Base-by-base conservation (phyloP, 192 early-diverging fungal species). In the Coemansia asiatica region DNA sequence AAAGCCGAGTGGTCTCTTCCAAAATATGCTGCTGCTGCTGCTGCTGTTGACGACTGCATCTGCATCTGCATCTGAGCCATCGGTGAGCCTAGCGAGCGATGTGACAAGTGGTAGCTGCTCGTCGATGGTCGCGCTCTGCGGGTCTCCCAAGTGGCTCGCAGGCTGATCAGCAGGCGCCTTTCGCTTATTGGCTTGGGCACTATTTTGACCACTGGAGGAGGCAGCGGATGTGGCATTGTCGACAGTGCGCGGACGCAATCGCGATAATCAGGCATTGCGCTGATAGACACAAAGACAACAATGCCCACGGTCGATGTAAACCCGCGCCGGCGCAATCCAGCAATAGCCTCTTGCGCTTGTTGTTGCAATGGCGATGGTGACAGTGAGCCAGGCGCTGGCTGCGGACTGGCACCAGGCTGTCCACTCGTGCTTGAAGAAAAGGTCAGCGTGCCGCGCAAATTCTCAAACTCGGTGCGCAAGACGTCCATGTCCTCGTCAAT, bases 361-460 rank as follows among this genome's bases (percentile, higher is more conserved):
- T 3, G 5, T 16, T 44, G 40, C 40, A 16, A 13, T 13, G 26
- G 36, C 44, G 64, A 31, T 21, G 50, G 50, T 0, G 35, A 35
- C 1, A 29, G 9, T 6, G 36, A 29, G n/a, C 31, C 64, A 6
- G 57, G 19, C 23, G 47, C 40, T 10, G 26, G 15, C 12, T 15
- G 28, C 27, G 50, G 8, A 5, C 54, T 25, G 9, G 47, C 23
- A 13, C 57, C 61, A 27, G n/a, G n/a, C n/a, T 25, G 26, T 28
- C 8, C 40, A n/a, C n/a, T 22, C 21, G 27, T 55, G 53, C 27
- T n/a, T 26, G 59, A 58, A 1, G 72, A 60, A 53, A 80, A 80
- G 8, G 72, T 71, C 69, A 80, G 57, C n/a, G 69, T 80, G 15
- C 77, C 77, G 15, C 77, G 72, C 49, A 80, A 47, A 15, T 46